A percentile compares a stretch with the other conserved stretches of the same genome.
These are phyloP conservation scores for Hymenoscyphus fraxineus DNA, from an alignment of 2,329 filamentous ascomycete species.

Conservation along the genomic window DNA sequence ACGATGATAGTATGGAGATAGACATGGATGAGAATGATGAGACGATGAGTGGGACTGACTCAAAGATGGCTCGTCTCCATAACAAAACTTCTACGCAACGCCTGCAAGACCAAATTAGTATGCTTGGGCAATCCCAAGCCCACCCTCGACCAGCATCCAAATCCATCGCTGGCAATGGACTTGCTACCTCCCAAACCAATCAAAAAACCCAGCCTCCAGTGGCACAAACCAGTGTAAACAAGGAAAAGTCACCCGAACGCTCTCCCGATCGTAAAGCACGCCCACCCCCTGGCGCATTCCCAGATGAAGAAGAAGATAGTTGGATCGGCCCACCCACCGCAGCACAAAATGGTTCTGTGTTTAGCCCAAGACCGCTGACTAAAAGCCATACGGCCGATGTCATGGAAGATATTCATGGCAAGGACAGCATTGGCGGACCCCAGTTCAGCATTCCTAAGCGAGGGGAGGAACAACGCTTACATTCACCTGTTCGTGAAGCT, in stretches of 20 bases:
- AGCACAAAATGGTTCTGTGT: constrained; percentile 28
- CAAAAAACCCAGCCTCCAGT: constrained; percentile 19
- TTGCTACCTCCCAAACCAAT: constrained; percentile 19
- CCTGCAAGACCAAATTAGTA: constrained; percentile 87
- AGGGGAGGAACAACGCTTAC: constrained; percentile 36
- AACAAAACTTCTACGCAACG: constrained; percentile 92
- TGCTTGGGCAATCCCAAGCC: constrained; percentile 53
- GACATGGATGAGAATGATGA: constrained; percentile 55
- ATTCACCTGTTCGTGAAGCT: constrained; percentile 31
- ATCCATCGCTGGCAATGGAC: constrained; percentile 28
- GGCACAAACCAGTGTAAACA: constrained; percentile 15
- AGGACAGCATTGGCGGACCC: constrained; percentile 45
- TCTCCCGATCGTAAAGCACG: constrained; percentile 18
- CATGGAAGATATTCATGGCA: constrained; percentile 53
- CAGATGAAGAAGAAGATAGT: constrained; percentile 55
- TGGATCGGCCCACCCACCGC: constrained; percentile 55
- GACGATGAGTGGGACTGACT: constrained; percentile 41
- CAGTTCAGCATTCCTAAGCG: constrained; percentile 45
- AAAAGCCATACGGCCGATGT: constrained; percentile 61
- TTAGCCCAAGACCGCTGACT: constrained; percentile 49
- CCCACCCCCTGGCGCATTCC: constrained; percentile 54
- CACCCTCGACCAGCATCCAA: constrained; percentile 33
- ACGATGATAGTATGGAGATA: constrained; percentile 38
- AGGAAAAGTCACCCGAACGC: constrained; percentile 18
- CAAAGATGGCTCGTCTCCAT: constrained; percentile 53